Percentiles rank a stretch among this genome's conserved stretches.
These are phyloP conservation scores for Penicillium parvum DNA, from an alignment of 495 filamentous ascomycete species.

Conservation along the genomic window DNA sequence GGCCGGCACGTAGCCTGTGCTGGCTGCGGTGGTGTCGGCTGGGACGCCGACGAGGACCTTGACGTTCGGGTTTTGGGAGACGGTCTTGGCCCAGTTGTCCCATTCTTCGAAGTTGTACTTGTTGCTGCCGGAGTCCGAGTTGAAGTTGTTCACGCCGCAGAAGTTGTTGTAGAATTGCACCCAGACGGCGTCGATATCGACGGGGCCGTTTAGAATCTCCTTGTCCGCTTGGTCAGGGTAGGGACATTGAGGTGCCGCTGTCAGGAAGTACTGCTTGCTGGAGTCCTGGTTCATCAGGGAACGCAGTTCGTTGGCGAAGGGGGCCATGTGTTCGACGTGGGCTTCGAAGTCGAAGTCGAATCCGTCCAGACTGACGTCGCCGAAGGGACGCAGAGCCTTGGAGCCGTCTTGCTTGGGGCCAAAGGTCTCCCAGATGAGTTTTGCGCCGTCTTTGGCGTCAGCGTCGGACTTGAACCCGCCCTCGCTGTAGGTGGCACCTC, in stretches of 20 bases:
- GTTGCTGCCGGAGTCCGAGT: constrained; percentile 42
- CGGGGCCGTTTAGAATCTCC: constrained; percentile 48
- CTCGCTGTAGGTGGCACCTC: constrained; percentile 59
- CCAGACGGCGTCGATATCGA: constrained; percentile 60
- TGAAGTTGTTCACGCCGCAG: constrained; percentile 56
- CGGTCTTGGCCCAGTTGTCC: constrained; percentile 65
- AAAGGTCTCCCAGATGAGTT: constrained; percentile 64
- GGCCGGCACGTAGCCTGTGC: constrained; percentile 53
- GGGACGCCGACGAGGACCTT: constrained; percentile 66
- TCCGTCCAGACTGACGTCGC: constrained; percentile 59
- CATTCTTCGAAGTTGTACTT: constrained; percentile 67
- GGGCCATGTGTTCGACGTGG: constrained; percentile 43
- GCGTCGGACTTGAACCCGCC: constrained; percentile 52
- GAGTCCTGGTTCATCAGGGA: constrained; percentile 46
- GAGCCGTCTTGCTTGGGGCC: constrained; percentile 32
- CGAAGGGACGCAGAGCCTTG: constrained; percentile 56
- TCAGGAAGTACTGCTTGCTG: constrained; percentile 54
- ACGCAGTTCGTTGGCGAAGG: constrained; percentile 54
- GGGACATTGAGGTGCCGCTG: constrained; percentile 64
- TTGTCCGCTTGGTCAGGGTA: constrained; percentile 60
- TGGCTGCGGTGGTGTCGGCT: constrained; percentile 52
- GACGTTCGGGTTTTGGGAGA: constrained; percentile 56
- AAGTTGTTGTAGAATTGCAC: constrained; percentile 76
- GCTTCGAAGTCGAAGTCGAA: constrained; percentile 69
- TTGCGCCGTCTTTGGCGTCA: constrained; percentile 53